phyloP scores from a whole-genome alignment of 495 filamentous ascomycete genomes.

The Aspergillus bridgeri region DNA sequence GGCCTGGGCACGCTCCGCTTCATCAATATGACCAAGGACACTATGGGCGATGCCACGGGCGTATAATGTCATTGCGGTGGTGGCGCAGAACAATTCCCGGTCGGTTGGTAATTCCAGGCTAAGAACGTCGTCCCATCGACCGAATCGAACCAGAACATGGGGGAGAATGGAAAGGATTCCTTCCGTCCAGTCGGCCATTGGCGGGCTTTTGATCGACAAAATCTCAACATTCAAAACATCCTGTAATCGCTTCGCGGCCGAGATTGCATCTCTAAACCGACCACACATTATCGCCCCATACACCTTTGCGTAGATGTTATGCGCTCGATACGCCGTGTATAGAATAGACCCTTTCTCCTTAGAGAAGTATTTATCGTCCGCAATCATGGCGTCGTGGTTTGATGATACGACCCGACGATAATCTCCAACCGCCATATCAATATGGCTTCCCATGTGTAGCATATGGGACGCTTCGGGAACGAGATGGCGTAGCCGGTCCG shows the following conservation, averaged over 20 bases:
- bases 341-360: constrained; percentile 54
- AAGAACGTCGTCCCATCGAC: constrained; percentile 57
- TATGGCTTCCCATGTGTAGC: constrained; percentile 65
- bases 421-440: constrained; percentile 62
- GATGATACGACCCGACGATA: constrained; percentile 55
- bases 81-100: constrained; percentile 52
- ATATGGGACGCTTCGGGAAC: constrained; percentile 62
- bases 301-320: constrained; percentile 61
- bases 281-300: constrained; percentile 70
- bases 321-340: constrained; percentile 61
- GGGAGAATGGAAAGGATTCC: constrained; percentile 56
- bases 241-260: constrained; percentile 50
- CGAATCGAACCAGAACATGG: constrained; percentile 63
- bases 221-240: constrained; percentile 50
- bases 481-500: constrained; percentile 55
- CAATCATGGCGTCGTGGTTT: constrained; percentile 53
- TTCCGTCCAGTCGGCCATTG: constrained; percentile 67
- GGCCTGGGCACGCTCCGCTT: constrained; percentile 41
- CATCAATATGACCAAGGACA: constrained; percentile 42
- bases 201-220: constrained; percentile 50
- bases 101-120: constrained; percentile 26
- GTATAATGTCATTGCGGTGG: constrained; percentile 57
- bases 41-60: constrained; percentile 60
- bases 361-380: constrained; percentile 56
- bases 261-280: constrained; percentile 48